Evolutionary conservation across 257 asterid species (phyloP).

Genomic region (Solanum dulcamara): DNA sequence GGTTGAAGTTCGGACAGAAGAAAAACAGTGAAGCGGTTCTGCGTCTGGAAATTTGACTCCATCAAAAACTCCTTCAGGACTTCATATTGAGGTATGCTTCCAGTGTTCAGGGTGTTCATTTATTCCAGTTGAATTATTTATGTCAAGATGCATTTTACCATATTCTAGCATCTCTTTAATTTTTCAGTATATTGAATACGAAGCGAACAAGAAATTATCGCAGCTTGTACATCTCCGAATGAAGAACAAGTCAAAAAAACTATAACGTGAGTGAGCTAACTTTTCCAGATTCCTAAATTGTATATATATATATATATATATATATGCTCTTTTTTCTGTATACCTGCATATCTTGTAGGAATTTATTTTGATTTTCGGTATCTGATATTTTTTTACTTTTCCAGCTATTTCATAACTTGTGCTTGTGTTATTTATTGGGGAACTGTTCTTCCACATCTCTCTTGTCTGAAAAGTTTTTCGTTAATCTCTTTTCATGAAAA

Average conservation of each 20-base stretch:
- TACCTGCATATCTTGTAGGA: background rate
- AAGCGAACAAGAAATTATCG: conserved; percentile 67
- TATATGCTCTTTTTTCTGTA: background rate
- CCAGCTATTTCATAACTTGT: conserved; percentile 91
- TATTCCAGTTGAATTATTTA: background rate
- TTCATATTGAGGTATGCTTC: conserved; percentile 57
- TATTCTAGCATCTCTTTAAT: conserved; percentile 3
- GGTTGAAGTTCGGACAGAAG: conserved; percentile 76
- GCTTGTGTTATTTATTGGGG: too few relatives aligned
- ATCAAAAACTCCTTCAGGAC: conserved; percentile 79
- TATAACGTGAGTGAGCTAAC: conserved; percentile 67
- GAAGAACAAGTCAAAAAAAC: conserved; percentile 50
- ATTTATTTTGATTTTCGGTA: conserved; percentile 2
- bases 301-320: background rate
- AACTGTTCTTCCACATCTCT: too few relatives aligned
- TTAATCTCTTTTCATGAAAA: too few relatives aligned
- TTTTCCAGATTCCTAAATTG: background rate
- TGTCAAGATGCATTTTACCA: background rate
- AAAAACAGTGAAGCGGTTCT: conserved; percentile 30
- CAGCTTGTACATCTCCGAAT: conserved; percentile 62
- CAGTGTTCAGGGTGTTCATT: background rate
- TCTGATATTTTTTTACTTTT: background rate
- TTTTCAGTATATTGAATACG: conserved; percentile 74
- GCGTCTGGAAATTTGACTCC: conserved; percentile 32
- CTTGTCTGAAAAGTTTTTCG: too few relatives aligned